Evolutionary conservation across 805 yeast genomes (phyloP), one percentile per base, ranked within the genome.

Genomic region (Suhomyces faveliae): DNA sequence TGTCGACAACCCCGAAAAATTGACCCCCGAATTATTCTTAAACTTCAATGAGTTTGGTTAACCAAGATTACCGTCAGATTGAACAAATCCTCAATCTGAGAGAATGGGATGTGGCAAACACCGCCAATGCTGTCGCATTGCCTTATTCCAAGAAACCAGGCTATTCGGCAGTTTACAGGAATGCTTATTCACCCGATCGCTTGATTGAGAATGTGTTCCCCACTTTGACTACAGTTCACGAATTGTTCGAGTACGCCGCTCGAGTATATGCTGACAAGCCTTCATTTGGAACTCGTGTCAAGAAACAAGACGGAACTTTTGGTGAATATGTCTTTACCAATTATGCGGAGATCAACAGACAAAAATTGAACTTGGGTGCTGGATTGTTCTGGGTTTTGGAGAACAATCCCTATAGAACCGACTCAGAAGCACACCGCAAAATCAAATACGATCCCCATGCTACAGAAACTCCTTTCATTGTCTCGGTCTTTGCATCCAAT

Each of bases 401-500:
- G 37, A 67, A 68, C 53, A 71, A 68, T 50, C 70, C 67, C 4
- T 71, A 49, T 53, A 60, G 58, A 35, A 56, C 63, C 15, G 56
- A 62, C 21, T 56, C 60, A 19, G 58, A 51, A 12, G 49, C 56
- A 19, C 70, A 66, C 46, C 47, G 44, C 9, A 63, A 62, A 40
- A 61, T 71, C 42, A 45, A 38, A n/a, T 48, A 53, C 24, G 55
- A 55, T 19, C 50, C 50, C 7, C 52, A 49, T 1, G 37, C 35
- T 15, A 43, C 25, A 22, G 54, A 52, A 40, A 71, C 70, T 20
- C 60, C 71, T 4, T 84, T 82, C 55, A 67, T 83, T 33, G 75
- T 84, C 40, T 70, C 85, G 1, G 56, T 85, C 15, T 78, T 79
- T 61, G 76, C 85, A 20, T 70, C 74, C 15, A 85, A 85, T 60